Percentiles rank a stretch among this genome's conserved stretches.
Evolutionary conservation across 139 green algal species (phyloP).

Genomic region (Micractinium conductrix): DNA sequence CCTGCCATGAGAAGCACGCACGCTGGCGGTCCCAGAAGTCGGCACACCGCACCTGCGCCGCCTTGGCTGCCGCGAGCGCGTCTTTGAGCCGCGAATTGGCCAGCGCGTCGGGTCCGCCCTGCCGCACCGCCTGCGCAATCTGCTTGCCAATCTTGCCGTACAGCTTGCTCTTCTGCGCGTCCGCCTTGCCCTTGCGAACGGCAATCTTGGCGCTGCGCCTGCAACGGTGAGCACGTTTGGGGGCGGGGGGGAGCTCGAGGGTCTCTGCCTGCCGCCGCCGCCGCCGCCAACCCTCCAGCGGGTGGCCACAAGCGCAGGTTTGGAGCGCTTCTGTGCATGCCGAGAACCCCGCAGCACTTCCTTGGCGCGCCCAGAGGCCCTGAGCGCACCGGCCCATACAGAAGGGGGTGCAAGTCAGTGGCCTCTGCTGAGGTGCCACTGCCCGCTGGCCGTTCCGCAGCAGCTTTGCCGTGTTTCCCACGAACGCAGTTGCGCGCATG

Average conservation of each 20-base stretch:
- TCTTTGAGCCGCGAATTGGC: conserved; percentile 78
- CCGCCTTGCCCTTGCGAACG: conserved; percentile 64
- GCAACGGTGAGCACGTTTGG: too few species aligned
- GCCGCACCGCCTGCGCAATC: conserved; percentile 83
- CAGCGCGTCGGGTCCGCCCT: conserved; percentile 73
- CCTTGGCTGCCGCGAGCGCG: conserved; percentile 73
- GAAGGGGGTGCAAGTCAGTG: neutral
- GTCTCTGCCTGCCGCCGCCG: too few species aligned
- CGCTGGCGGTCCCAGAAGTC: too few species aligned
- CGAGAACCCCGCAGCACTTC: too few species aligned
- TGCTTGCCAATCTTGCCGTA: conserved; percentile 91
- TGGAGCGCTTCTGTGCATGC: neutral
- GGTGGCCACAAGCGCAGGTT: neutral
- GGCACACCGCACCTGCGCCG: conserved; percentile 51
- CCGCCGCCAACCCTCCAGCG: neutral
- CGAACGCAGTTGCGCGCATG: neutral
- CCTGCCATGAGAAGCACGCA: too few species aligned
- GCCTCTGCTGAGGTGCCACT: neutral
- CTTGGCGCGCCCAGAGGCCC: too few species aligned
- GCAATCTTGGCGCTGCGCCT: conserved; percentile 75
- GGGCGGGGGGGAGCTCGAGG: too few species aligned
- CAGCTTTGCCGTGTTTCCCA: neutral
- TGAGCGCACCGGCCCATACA: conserved; percentile 2
- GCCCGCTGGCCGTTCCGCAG: neutral
- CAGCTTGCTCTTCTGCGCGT: conserved; percentile 79